Conservation (phyloP, 208 protist species). For the Leishmania turanica region DNA sequence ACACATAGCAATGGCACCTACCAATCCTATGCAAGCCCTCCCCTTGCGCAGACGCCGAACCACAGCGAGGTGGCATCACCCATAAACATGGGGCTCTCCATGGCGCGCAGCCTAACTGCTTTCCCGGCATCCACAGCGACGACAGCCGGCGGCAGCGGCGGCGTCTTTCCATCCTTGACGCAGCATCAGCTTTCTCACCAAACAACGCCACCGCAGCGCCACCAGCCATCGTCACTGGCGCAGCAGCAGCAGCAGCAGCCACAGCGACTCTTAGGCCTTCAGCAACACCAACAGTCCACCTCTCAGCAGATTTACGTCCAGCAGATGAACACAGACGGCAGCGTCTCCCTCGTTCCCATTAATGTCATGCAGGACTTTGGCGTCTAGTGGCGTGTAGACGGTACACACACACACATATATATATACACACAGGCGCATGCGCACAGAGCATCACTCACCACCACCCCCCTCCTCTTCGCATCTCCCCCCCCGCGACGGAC, state of each 20-base stretch:
- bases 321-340: slow-evolving; percentile 35
- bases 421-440: neutral
- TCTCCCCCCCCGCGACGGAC: neutral
- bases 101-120: slow-evolving; percentile 15
- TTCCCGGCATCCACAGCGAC: neutral
- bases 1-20: slow-evolving; percentile 14
- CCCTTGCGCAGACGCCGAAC: slow-evolving; percentile 19
- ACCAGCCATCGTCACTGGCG: neutral
- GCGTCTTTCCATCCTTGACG: neutral
- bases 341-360: slow-evolving; percentile 31
- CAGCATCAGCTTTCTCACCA: slow-evolving; percentile 11
- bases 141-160: neutral
- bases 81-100: slow-evolving; percentile 10
- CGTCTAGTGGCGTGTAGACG: neutral
- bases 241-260: slow-evolving; percentile 9
- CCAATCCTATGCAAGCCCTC: neutral
- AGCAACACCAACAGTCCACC: slow-evolving; percentile 1
- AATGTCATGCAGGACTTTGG: slow-evolving; percentile 21
- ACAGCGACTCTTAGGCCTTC: slow-evolving; percentile 3
- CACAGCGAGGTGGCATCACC: slow-evolving; percentile 19
- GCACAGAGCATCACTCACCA: neutral
- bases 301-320: slow-evolving; percentile 36
- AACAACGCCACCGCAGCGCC: slow-evolving; percentile 6
- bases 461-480: neutral
- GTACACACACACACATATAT: neutral